Evolutionary conservation across 2,329 filamentous ascomycete species (phyloP), one percentile per base, ranked within the genome.

Genomic region (Colletotrichum gloeosporioides): DNA sequence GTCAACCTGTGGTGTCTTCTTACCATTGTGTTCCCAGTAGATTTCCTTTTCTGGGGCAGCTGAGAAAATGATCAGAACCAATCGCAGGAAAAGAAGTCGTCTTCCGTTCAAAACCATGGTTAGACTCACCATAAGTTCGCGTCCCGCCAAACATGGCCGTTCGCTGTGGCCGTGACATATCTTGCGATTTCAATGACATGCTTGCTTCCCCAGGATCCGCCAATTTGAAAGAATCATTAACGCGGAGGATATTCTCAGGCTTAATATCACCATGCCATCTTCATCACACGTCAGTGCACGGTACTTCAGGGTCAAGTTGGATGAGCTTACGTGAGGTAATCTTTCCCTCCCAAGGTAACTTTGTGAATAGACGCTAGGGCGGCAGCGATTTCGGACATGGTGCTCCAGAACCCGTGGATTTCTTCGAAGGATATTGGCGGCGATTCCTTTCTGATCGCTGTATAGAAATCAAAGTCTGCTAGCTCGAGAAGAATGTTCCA

Each of bases 181-280:
- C 18, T 16, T 9, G 9, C 5, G 39, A 15, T n/a, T 59, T 57
- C 1, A 73, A 18, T 10, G 6, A 5, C 62, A 65, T 79, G 29
- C 71, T 79, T 0, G 83, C 81, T 69, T 84, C 84, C 0, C 85
- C 85, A 8, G 81, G 83, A 69, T 86, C 86, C 2, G 84, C 83
- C 1, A 87, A 78, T 71, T 86, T 86, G 69, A 84, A 85, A 3
- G 80, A 68, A 6, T 78, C 82, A 5, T 80, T 63, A 1, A 86
- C 80, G 3, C 72, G 55, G 7, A 85, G 73, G 15, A 84, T 84
- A 55, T 84, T 85, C 39, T 82, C 82, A 2, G 83, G 83, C 44
- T 84, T 84, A 34, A 85, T 81, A 61, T 85, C 81, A 8, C 82
- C 81, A 75, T 87, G 85, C 83, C 84, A 86, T 2, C 84, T 86